A percentile compares a stretch with the other conserved stretches of the same genome.
Evolutionary conservation across 2,329 filamentous ascomycete species (phyloP).

Genomic region (Aspergillus versicolor): DNA sequence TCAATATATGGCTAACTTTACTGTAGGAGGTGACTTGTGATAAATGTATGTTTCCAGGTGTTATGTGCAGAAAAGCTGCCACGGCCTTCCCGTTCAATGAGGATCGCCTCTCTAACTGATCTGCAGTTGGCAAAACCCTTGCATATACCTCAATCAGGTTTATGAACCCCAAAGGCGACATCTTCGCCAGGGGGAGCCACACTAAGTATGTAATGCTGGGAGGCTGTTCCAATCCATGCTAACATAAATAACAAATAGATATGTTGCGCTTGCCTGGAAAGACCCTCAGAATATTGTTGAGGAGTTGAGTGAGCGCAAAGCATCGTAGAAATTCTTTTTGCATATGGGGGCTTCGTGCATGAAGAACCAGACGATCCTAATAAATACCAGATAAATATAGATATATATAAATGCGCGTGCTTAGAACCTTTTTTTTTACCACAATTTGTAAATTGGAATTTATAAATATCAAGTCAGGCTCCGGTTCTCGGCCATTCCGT

Average conservation of each 20-base stretch:
- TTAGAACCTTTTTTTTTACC: not conserved
- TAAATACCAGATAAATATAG: not conserved
- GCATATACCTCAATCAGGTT: constrained; percentile 65
- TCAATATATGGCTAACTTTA: constrained; percentile 17
- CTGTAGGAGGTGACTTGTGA: constrained; percentile 60
- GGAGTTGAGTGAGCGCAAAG: constrained; percentile 41
- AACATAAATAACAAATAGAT: constrained; percentile 37
- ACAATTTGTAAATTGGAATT: not conserved
- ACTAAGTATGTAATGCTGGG: constrained; percentile 53
- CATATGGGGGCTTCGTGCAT: not conserved
- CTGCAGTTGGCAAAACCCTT: constrained; percentile 62
- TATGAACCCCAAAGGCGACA: constrained; percentile 56
- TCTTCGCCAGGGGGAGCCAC: constrained; percentile 66
- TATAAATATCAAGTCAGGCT: not conserved
- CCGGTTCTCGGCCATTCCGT: not conserved
- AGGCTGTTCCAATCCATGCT: not conserved
- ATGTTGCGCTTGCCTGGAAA: constrained; percentile 60
- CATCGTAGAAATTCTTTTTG: not conserved
- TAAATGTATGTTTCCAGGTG: constrained; percentile 52
- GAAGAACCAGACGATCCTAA: not conserved
- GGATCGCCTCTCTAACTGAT: constrained; percentile 3
- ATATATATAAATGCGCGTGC: too few relatives aligned
- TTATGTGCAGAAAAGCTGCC: not conserved
- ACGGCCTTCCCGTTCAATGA: not conserved
- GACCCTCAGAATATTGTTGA: constrained; percentile 62